Base-by-base conservation (phyloP, 257 asterid species). In the Plantago elongata region DNA sequence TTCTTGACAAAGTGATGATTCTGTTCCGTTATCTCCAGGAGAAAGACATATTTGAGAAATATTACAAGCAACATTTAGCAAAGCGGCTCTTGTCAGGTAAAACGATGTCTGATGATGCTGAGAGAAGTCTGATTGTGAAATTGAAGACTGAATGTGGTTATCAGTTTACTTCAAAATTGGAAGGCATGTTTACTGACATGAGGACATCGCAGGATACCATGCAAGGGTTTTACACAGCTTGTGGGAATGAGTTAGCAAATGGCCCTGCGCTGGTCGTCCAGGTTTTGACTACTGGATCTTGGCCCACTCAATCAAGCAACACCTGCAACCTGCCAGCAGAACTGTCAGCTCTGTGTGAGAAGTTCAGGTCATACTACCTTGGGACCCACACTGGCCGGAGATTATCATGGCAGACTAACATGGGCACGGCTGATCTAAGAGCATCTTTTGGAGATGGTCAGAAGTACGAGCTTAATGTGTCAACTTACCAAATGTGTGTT, bases 161-260 rank as follows among this genome's bases (percentile, higher is more conserved):
- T 64, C 97, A 87, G 37, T 90, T 90, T 61, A 90, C 97, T 27
- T 90, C 97, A 1, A 87, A 90, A 66, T 67, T 90, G 60, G 97
- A 90, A 68, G 95, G 96, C 70, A 87, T 90, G 97, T 87, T 90
- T 66, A 90, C 92, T 0, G 97, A 90, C 77, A 87, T 90, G 97
- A 87, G 83, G 76, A 90, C 97, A 0, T 87, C 97, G 42, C 93
- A 85, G 71, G 97, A 90, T 63, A 83, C 93, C 9, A 87, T 85
- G 93, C 96, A 90, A 62, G 96, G 90, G 45, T 90, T 87, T 66
- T 79, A 87, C 59, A 63, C 83, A 14, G 81, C 89, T 38, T 61
- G 61, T 63, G 82, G 83, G 17, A 45, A 79, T 18, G 97, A 90
- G 69, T 63, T 85, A 66, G 90, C 64, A 15, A 84, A 76, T 17